Percentiles rank a stretch among this genome's conserved stretches.
Evolutionary conservation across 306 rosid genomes (phyloP).

Genomic region (Alnus glutinosa): DNA sequence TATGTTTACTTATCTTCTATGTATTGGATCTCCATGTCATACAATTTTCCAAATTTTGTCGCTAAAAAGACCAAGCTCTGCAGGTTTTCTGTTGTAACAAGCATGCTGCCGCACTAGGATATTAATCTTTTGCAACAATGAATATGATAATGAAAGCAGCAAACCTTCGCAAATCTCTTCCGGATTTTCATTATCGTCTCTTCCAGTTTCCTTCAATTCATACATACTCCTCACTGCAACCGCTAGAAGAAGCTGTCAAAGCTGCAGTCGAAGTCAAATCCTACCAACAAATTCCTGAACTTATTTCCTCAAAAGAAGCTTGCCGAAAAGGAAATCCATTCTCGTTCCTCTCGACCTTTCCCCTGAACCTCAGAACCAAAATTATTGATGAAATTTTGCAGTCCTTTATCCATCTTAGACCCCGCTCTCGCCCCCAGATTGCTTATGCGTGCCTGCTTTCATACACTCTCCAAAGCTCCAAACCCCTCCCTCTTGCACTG

Average conservation of each 20-base stretch:
- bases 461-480: constrained; percentile 57
- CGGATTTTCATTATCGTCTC: constrained; percentile 23
- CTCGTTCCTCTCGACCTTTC: constrained; percentile 57
- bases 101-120: constrained; percentile 6
- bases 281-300: constrained; percentile 61
- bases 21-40: not conserved
- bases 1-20: not conserved
- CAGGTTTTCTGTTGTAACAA: constrained; percentile 26
- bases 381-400: constrained; percentile 74
- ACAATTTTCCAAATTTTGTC: not conserved
- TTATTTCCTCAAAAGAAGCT: constrained; percentile 43
- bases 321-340: constrained; percentile 68
- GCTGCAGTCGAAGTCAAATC: constrained; percentile 58
- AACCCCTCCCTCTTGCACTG: constrained; percentile 65
- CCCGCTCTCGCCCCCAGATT: constrained; percentile 47
- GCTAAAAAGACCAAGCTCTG: constrained; percentile 5
- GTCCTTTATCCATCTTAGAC: constrained; percentile 64
- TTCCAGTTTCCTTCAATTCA: constrained; percentile 30
- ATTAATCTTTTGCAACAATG: not conserved
- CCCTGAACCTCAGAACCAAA: constrained; percentile 44
- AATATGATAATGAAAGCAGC: constrained; percentile 37
- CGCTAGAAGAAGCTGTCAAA: constrained; percentile 45
- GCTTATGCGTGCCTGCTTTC: constrained; percentile 58
- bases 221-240: constrained; percentile 35
- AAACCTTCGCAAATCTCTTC: constrained; percentile 28